These are phyloP conservation scores for Coemansia sp. DNA, from an alignment of 192 early-diverging fungal species.

Conservation along the genomic window DNA sequence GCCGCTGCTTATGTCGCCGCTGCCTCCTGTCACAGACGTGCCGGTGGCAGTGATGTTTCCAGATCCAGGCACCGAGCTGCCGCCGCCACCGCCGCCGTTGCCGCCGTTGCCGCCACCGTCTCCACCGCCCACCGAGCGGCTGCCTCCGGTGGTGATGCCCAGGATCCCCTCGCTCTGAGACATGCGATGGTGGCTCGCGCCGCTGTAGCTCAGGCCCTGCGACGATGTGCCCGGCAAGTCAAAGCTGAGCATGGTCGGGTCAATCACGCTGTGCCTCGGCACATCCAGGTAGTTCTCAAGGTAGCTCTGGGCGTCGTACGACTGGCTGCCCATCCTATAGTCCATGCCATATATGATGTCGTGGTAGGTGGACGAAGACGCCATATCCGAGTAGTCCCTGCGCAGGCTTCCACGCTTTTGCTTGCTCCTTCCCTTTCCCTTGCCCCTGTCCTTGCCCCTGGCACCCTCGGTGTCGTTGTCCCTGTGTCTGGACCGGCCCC, in stretches of 20 bases:
- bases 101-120: background rate
- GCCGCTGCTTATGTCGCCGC: background rate
- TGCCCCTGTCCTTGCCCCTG: slow-evolving; percentile 1
- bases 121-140: background rate
- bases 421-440: background rate
- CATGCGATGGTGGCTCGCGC: background rate
- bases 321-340: slow-evolving; percentile 10
- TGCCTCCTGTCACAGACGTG: background rate
- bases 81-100: background rate
- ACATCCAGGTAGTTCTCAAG: slow-evolving; percentile 40
- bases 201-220: slow-evolving; percentile 15
- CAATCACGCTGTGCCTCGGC: slow-evolving; percentile 51
- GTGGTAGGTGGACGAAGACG: slow-evolving; percentile 5
- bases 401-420: slow-evolving; percentile 9
- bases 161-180: background rate
- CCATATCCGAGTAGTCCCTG: slow-evolving; percentile 12
- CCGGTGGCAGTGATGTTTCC: background rate
- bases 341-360: slow-evolving; percentile 17
- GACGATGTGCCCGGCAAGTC: slow-evolving; percentile 21
- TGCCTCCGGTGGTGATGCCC: background rate
- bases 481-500: background rate
- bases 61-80: background rate
- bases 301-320: slow-evolving; percentile 29
- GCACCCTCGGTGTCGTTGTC: background rate
- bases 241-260: slow-evolving; percentile 47